Conservation (phyloP, 176 grass and related monocot species). For the Zea luxurians region DNA sequence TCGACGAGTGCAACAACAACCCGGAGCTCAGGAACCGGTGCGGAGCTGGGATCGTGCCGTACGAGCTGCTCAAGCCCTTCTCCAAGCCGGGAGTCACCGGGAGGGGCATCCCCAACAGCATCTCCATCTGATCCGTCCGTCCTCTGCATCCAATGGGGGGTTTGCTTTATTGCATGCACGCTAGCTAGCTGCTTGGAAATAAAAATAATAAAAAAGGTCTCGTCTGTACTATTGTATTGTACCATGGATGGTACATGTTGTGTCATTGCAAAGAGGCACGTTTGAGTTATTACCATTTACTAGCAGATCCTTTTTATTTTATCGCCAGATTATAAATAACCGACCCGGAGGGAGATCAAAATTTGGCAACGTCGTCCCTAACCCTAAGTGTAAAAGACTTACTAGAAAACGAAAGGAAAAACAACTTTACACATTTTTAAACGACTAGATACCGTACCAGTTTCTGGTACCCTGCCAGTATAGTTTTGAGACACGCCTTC, state of each 20-base stretch:
- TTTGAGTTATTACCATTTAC: too few species aligned
- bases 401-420: too few species aligned
- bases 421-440: neutral
- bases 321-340: too few species aligned
- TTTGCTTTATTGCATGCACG: neutral
- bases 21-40: constrained; percentile 57
- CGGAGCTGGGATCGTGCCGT: constrained; percentile 75
- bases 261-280: too few species aligned
- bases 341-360: too few species aligned
- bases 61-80: constrained; percentile 85
- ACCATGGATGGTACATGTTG: too few species aligned
- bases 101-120: constrained; percentile 84
- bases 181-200: constrained; percentile 12
- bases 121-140: constrained; percentile 59
- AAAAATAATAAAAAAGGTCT: neutral
- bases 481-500: neutral
- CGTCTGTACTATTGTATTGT: neutral
- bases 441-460: neutral
- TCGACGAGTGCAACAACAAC: constrained; percentile 67
- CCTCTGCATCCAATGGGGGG: too few species aligned
- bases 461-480: neutral
- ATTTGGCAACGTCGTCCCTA: too few species aligned
- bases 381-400: too few species aligned
- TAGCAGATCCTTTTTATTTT: neutral
- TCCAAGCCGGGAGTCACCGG: constrained; percentile 81